Evolutionary conservation across 2,329 filamentous ascomycete species (phyloP).

Genomic region (Colletotrichum sp.): DNA sequence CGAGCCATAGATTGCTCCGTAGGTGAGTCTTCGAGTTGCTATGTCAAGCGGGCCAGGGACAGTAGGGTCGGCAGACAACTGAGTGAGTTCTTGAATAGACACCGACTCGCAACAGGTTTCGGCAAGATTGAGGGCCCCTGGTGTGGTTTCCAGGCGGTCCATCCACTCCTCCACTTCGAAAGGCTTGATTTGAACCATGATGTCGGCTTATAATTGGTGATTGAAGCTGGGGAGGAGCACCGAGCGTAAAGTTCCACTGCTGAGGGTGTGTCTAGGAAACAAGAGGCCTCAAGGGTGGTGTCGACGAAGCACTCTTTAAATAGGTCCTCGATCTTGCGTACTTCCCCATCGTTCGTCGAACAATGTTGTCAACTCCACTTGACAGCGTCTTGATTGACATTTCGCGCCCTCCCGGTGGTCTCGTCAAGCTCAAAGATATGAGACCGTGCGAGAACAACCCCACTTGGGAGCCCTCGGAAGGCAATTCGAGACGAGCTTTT

Average conservation of each 20-base stretch:
- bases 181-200: slow-evolving; percentile 31
- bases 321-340: neutral
- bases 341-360: neutral
- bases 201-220: neutral
- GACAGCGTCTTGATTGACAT: neutral
- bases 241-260: neutral
- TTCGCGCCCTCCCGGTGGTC: neutral
- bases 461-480: neutral
- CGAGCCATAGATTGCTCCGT: slow-evolving; percentile 77
- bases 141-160: slow-evolving; percentile 61
- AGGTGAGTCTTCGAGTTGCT: slow-evolving; percentile 63
- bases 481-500: neutral
- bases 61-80: slow-evolving; percentile 59
- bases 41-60: slow-evolving; percentile 43
- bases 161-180: slow-evolving; percentile 78
- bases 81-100: slow-evolving; percentile 69
- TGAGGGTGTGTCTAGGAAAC: neutral
- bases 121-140: slow-evolving; percentile 70
- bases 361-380: neutral
- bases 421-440: neutral
- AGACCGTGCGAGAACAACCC: neutral
- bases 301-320: neutral
- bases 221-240: neutral
- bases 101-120: slow-evolving; percentile 80
- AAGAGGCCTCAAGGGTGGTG: neutral